Percentiles rank a stretch among this genome's conserved stretches.
phyloP scores from a whole-genome alignment of 225 moss, liverwort and hornwort species.

The Physcomitrium patens region DNA sequence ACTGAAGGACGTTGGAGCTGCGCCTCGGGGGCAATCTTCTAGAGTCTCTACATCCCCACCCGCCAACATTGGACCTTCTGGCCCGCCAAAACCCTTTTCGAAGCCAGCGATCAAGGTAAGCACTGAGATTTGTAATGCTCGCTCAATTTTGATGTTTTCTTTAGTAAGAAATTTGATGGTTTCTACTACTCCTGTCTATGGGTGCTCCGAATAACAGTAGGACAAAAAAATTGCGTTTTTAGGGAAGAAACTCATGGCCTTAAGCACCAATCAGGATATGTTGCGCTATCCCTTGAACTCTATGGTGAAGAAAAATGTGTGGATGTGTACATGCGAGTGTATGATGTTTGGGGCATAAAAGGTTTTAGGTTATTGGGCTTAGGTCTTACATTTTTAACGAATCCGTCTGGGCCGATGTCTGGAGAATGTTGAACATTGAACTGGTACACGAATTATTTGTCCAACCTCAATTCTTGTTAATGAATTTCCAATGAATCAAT shows the following conservation, averaged over 20 bases:
- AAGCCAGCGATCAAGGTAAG: slow-evolving; percentile 36
- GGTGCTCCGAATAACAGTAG: no score
- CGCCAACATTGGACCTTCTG: slow-evolving; percentile 37
- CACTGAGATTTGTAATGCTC: background rate
- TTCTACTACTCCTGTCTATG: no score
- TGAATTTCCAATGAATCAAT: background rate
- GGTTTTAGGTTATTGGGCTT: background rate
- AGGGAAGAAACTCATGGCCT: no score
- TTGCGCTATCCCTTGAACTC: no score
- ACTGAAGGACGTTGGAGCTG: slow-evolving; percentile 69
- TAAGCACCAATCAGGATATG: no score
- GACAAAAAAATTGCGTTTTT: no score
- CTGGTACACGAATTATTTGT: background rate
- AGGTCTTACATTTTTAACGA: background rate
- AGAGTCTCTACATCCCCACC: slow-evolving; percentile 33
- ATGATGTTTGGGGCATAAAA: background rate
- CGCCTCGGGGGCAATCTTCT: slow-evolving; percentile 36
- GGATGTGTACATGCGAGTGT: background rate
- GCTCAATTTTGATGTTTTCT: background rate
- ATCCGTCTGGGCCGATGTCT: background rate
- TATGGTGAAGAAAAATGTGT: background rate
- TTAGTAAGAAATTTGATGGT: no score
- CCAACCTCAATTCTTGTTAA: background rate
- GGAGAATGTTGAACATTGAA: background rate
- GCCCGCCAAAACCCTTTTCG: slow-evolving; percentile 65